Evolutionary conservation across 2,329 filamentous ascomycete genomes (phyloP).

Genomic region (Verticillium albo-atrum): DNA sequence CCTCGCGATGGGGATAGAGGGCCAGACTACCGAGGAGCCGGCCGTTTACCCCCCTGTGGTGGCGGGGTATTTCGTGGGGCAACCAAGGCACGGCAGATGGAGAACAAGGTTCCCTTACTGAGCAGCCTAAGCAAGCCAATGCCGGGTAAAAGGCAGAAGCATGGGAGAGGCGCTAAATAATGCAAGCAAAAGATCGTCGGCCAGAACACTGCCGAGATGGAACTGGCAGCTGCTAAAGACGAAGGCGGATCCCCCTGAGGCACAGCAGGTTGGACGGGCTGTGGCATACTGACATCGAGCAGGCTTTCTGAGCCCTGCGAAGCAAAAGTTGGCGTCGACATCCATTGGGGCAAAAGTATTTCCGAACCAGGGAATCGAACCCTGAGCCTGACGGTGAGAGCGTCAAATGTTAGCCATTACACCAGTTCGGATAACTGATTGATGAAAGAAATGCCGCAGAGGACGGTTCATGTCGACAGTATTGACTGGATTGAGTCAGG

Average conservation of each 20-base stretch:
- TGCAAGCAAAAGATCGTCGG: neutral
- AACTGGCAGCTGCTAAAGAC: neutral
- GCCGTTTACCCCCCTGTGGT: neutral
- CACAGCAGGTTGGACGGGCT: too few species aligned
- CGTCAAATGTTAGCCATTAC: conserved; percentile 2
- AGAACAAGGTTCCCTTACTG: neutral
- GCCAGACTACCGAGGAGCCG: neutral
- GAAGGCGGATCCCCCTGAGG: too few species aligned
- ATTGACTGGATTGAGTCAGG: neutral
- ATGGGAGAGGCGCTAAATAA: neutral
- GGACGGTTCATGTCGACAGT: neutral
- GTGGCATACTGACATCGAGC: too few species aligned
- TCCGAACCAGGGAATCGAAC: conserved; percentile 1
- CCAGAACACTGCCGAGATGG: neutral
- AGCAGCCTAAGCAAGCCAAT: neutral
- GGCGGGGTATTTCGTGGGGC: neutral
- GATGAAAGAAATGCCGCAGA: neutral
- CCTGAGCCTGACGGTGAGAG: conserved; percentile 1
- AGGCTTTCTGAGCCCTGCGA: too few species aligned
- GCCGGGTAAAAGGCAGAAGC: neutral
- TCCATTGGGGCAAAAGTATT: neutral
- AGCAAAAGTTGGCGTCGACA: neutral
- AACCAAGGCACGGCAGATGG: neutral
- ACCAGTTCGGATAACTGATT: neutral
- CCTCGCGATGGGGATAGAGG: neutral